Percentiles rank a stretch among this genome's conserved stretches.
phyloP scores from a whole-genome alignment of 805 yeast genomes.

The Candida nonsorbophila region DNA sequence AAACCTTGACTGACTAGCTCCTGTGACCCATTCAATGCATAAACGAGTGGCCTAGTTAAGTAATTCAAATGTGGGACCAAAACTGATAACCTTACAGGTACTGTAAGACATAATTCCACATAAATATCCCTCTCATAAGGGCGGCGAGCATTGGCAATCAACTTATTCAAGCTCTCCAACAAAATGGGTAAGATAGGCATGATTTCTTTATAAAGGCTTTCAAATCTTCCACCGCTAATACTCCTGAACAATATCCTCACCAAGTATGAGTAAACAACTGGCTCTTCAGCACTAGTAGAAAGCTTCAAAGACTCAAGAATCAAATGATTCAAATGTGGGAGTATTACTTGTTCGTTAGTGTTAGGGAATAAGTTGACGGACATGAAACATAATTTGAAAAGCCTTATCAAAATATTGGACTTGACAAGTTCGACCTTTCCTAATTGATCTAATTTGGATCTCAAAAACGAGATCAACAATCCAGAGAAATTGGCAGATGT shows the following conservation, averaged over 20 bases:
- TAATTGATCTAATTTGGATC: constrained; percentile 64
- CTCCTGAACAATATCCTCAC: constrained; percentile 87
- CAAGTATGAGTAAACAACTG: constrained; percentile 81
- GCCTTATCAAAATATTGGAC: constrained; percentile 74
- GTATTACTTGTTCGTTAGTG: constrained; percentile 78
- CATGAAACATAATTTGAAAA: constrained; percentile 92
- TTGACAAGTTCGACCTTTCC: constrained; percentile 77
- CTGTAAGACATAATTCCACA: constrained; percentile 91
- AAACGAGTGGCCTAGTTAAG: constrained; percentile 85
- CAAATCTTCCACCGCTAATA: constrained; percentile 96
- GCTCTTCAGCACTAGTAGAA: constrained; percentile 85
- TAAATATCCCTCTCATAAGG: constrained; percentile 91
- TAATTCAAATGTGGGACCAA: constrained; percentile 88
- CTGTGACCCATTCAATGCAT: constrained; percentile 83
- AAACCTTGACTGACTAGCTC: constrained; percentile 93
- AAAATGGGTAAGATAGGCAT: constrained; percentile 85
- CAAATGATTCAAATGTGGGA: constrained; percentile 82
- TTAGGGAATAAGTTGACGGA: constrained; percentile 88
- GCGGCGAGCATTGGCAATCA: constrained; percentile 76
- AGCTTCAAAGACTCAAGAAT: constrained; percentile 74
- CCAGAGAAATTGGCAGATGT: constrained; percentile 92
- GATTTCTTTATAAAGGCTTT: constrained; percentile 85
- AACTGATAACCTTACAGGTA: constrained; percentile 91
- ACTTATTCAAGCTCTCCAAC: constrained; percentile 76
- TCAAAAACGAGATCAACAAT: constrained; percentile 69